These are phyloP conservation scores for Lophiotrema nucula DNA, from an alignment of 495 filamentous ascomycete species.

Conservation along the genomic window DNA sequence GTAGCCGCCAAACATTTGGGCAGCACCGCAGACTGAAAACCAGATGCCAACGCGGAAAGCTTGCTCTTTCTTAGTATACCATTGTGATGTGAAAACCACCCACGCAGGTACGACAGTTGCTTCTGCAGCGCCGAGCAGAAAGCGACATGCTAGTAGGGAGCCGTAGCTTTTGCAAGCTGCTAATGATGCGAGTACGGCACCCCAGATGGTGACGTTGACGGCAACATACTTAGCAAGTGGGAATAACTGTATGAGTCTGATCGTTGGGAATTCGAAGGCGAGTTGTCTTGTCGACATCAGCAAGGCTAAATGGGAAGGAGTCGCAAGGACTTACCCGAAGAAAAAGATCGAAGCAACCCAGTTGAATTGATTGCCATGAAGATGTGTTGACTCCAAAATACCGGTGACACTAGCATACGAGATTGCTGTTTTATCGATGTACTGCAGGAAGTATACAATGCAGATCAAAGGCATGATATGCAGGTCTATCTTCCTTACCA, in stretches of 20 bases:
- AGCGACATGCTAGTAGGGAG: conserved; percentile 55
- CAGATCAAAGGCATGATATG: neutral
- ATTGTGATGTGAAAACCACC: conserved; percentile 44
- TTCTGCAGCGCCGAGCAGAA: conserved; percentile 56
- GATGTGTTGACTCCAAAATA: conserved; percentile 50
- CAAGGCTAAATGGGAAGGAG: too few relatives aligned
- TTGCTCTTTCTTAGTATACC: conserved; percentile 57
- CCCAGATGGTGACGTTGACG: conserved; percentile 61
- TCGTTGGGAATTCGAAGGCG: conserved; percentile 46
- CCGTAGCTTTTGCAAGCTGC: conserved; percentile 53
- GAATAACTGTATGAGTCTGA: conserved; percentile 55
- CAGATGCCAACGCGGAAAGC: conserved; percentile 58
- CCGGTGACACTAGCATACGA: conserved; percentile 8
- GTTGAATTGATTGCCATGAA: conserved; percentile 53
- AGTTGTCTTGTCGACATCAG: too few relatives aligned
- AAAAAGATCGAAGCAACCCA: conserved; percentile 83
- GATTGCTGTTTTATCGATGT: conserved; percentile 9
- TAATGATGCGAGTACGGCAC: conserved; percentile 56
- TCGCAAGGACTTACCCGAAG: too few relatives aligned
- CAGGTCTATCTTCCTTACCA: neutral
- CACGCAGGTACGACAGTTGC: conserved; percentile 45
- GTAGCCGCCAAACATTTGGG: conserved; percentile 35
- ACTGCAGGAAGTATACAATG: neutral
- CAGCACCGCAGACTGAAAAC: conserved; percentile 46
- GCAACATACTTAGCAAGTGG: conserved; percentile 58